Conservation (phyloP, 2,329 filamentous ascomycete species). For the Escovopsis sp. region DNA sequence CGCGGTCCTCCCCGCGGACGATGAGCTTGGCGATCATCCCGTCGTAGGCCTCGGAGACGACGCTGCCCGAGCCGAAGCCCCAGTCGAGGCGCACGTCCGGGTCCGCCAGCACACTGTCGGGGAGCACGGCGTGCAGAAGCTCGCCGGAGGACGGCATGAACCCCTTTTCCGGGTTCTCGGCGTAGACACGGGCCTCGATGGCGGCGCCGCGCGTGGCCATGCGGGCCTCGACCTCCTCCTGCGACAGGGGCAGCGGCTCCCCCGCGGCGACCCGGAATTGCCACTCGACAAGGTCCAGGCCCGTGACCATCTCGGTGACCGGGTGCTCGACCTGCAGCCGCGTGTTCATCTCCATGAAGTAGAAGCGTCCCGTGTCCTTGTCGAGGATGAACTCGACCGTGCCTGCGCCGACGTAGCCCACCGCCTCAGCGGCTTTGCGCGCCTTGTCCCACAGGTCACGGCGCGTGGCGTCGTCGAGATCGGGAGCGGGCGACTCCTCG, state of each 20-base stretch:
- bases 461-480: slow-evolving; percentile 40
- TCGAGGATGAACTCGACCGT: slow-evolving; percentile 88
- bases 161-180: slow-evolving; percentile 79
- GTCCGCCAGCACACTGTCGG: slow-evolving; percentile 40
- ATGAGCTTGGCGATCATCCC: slow-evolving; percentile 99
- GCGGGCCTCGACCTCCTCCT: slow-evolving; percentile 51
- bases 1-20: slow-evolving; percentile 63
- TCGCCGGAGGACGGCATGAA: slow-evolving; percentile 91
- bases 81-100: slow-evolving; percentile 80
- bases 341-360: slow-evolving; percentile 73
- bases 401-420: slow-evolving; percentile 77
- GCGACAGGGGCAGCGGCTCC: slow-evolving; percentile 39
- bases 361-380: slow-evolving; percentile 66
- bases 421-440: slow-evolving; percentile 51
- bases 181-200: slow-evolving; percentile 93
- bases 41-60: slow-evolving; percentile 88
- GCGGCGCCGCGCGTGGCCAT: slow-evolving; percentile 70
- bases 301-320: slow-evolving; percentile 60
- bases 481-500: slow-evolving; percentile 73
- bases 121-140: slow-evolving; percentile 68
- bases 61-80: slow-evolving; percentile 81
- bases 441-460: slow-evolving; percentile 52
- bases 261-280: slow-evolving; percentile 63
- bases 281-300: slow-evolving; percentile 76
- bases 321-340: slow-evolving; percentile 93